Evolutionary conservation across 169 alveolate genomes (phyloP).

Genomic region (Toxoplasma gondii): DNA sequence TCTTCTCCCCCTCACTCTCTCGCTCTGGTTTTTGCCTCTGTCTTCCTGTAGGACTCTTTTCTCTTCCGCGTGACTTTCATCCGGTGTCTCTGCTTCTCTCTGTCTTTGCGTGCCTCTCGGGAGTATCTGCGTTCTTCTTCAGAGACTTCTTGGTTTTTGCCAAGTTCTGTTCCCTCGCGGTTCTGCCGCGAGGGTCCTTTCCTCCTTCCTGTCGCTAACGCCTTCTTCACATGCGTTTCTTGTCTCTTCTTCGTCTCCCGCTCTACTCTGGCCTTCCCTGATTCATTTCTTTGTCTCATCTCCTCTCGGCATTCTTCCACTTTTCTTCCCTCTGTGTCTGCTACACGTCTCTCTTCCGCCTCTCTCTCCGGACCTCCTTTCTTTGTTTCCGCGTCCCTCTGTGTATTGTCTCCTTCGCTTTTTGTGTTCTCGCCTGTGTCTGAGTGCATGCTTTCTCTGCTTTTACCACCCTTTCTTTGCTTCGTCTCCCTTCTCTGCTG

Average conservation of each 20-base stretch:
- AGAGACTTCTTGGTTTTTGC: too few relatives aligned
- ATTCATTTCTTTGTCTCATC: not conserved
- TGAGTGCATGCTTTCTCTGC: not conserved
- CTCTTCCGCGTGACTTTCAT: not conserved
- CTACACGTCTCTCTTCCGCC: too few relatives aligned
- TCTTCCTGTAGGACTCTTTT: too few relatives aligned
- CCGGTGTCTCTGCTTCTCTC: not conserved
- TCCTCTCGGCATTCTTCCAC: not conserved
- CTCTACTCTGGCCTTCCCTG: not conserved
- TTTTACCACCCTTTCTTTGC: not conserved
- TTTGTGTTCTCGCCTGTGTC: not conserved
- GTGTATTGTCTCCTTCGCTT: not conserved
- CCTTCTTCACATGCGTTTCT: not conserved
- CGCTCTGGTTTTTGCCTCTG: not conserved
- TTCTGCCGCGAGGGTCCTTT: too few relatives aligned
- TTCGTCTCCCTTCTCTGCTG: not conserved
- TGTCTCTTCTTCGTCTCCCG: not conserved
- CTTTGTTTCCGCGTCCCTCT: not conserved
- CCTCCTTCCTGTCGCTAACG: not conserved
- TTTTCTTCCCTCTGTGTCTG: not conserved
- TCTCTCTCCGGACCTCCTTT: not conserved
- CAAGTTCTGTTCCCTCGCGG: too few relatives aligned
- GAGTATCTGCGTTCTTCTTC: too few relatives aligned
- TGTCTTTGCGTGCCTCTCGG: not conserved
- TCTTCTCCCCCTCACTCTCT: not conserved